These are phyloP conservation scores for Coix lacrymajobi DNA, from an alignment of 176 grass and related monocot species.

Conservation along the genomic window DNA sequence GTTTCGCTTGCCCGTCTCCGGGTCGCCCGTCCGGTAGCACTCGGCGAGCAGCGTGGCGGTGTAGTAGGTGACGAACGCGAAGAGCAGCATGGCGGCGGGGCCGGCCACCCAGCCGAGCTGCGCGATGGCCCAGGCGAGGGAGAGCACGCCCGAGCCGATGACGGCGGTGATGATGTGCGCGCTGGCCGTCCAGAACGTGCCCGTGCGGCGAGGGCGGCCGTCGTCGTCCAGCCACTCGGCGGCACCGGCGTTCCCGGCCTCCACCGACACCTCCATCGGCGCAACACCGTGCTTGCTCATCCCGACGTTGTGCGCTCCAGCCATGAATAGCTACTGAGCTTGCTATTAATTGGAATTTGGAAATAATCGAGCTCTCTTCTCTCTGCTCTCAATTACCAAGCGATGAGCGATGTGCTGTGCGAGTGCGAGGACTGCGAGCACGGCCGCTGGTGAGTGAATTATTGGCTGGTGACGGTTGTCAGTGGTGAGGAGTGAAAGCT, in stretches of 20 bases:
- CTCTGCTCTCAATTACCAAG: no score
- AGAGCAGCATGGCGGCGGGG: conserved; percentile 74
- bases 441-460: no score
- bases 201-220: conserved; percentile 19
- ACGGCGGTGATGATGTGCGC: conserved; percentile 89
- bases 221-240: conserved; percentile 61
- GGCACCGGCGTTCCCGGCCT: conserved; percentile 29
- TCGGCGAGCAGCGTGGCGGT: conserved; percentile 76
- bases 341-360: no score
- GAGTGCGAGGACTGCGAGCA: no score
- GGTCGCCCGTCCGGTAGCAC: conserved; percentile 75
- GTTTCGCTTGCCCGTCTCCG: conserved; percentile 58
- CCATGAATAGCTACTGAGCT: no score
- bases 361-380: no score
- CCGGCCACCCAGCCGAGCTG: conserved; percentile 84
- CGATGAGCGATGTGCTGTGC: no score
- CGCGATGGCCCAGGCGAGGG: conserved; percentile 85
- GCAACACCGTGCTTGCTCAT: not conserved
- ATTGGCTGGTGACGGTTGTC: no score
- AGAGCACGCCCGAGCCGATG: conserved; percentile 84
- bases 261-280: conserved; percentile 41
- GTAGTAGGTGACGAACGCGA: no score
- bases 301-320: no score
- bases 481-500: no score
- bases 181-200: conserved; percentile 81